Conservation (phyloP, 331 rosid species). For the Saraca asoca region DNA sequence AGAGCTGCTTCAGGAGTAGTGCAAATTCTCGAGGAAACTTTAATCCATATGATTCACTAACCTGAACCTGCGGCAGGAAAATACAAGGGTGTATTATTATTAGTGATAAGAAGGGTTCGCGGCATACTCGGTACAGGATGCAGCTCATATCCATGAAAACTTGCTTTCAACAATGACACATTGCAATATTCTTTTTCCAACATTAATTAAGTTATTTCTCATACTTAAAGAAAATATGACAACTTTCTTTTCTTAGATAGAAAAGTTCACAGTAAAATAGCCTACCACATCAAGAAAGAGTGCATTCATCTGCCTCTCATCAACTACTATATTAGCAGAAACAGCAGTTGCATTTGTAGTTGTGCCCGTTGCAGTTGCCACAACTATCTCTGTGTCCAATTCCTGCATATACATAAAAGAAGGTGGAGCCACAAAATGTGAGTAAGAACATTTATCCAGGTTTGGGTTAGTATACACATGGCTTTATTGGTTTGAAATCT, state of each 20-base stretch:
- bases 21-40: conserved; percentile 95
- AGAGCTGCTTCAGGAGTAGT: conserved; percentile 90
- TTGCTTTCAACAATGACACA: conserved; percentile 6
- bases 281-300: conserved; percentile 96
- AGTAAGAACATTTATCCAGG: conserved; percentile 26
- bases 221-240: conserved; percentile 9
- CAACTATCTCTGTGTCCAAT: conserved; percentile 86
- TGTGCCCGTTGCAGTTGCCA: conserved; percentile 67
- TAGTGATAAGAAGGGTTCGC: not conserved
- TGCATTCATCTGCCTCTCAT: conserved; percentile 99
- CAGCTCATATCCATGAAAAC: conserved; percentile 4
- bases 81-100: conserved; percentile 13
- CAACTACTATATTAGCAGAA: conserved; percentile 78
- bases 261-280: not conserved
- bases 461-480: not conserved
- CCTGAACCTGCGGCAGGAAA: conserved; percentile 59
- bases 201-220: conserved; percentile 1
- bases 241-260: not conserved
- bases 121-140: conserved; percentile 1
- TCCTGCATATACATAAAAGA: conserved; percentile 57
- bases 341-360: conserved; percentile 63
- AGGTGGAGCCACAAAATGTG: conserved; percentile 16
- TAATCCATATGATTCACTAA: conserved; percentile 91
- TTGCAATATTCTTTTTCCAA: not conserved
- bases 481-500: too few relatives aligned